Evolutionary conservation across 768 basidiomycete species (phyloP).

Genomic region (Russula brevipes): DNA sequence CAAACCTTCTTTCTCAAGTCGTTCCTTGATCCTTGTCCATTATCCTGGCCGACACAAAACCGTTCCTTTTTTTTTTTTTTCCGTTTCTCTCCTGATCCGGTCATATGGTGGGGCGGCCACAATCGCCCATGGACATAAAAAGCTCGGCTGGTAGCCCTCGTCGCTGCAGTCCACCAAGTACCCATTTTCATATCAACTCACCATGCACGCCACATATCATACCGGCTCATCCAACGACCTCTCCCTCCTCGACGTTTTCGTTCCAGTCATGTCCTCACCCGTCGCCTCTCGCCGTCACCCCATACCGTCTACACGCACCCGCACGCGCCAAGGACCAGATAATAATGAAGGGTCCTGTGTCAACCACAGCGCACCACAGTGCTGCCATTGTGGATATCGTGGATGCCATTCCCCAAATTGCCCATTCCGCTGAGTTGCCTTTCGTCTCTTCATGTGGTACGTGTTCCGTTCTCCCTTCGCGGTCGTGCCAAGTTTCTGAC

Average conservation of each 20-base stretch:
- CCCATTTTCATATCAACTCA: slow-evolving; percentile 1
- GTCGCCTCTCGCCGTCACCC: slow-evolving; percentile 17
- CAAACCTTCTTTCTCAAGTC: slow-evolving; percentile 14
- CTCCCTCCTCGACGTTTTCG: neutral
- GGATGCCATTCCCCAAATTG: slow-evolving; percentile 49
- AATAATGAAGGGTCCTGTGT: slow-evolving; percentile 32
- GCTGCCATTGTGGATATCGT: slow-evolving; percentile 67
- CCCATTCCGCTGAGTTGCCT: slow-evolving; percentile 45
- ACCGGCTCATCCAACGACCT: neutral
- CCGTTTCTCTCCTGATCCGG: slow-evolving; percentile 4
- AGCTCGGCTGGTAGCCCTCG: neutral
- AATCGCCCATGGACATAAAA: slow-evolving; percentile 19
- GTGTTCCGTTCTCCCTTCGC: neutral
- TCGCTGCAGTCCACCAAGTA: slow-evolving; percentile 7
- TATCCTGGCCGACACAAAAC: slow-evolving; percentile 5
- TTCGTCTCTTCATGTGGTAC: neutral
- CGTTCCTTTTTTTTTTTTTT: slow-evolving; percentile 7
- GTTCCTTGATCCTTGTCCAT: slow-evolving; percentile 21
- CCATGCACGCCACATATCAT: slow-evolving; percentile 6
- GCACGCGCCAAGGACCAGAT: slow-evolving; percentile 25
- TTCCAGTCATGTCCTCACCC: slow-evolving; percentile 22
- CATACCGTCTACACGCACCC: neutral
- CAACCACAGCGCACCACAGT: slow-evolving; percentile 56
- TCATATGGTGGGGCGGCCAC: slow-evolving; percentile 13
- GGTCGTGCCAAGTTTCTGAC: neutral